Evolutionary conservation across 1,284 basidiomycete genomes (phyloP), one percentile per base, ranked within the genome.

Genomic region (Rhodotorula sp.): DNA sequence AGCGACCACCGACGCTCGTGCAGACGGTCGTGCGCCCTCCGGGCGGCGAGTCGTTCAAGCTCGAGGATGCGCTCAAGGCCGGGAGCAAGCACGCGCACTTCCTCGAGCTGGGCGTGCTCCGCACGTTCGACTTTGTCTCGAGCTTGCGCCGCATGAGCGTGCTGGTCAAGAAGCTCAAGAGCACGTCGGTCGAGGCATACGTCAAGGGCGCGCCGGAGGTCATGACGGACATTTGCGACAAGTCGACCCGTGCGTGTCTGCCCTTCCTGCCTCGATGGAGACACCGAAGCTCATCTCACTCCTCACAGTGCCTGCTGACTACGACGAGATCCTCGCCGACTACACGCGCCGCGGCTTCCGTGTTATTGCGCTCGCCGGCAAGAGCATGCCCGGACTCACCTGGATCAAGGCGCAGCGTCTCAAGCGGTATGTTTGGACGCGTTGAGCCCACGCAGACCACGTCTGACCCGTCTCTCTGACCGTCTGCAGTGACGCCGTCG

Each of bases 201-300:
- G 95, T 96, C 80, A 99, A 99, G 81, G 97, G 97, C 34, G 97
- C 97, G 1, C 97, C 97, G 0, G 97, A 99, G 81, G 92, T 97
- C 67, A 99, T 99, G 94, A 82, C 84, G 4, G 95, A 97, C 59
- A 98, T 99, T 70, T 98, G 95, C 80, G 90, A 93, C 69, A 89
- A 86, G 73, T 87, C 90, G 63, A 91, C 93, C 21, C 90, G 93
- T 95, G 78, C 78, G 92, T 85, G 8, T 7, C 25, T 4, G 12
- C 10, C 7, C 23, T 19, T 13, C 14, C 21, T 27, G n/a, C 44
- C 44, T 7, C 4, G 17, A 12, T 13, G 60, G 5, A 2, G n/a
- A 19, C 3, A 0, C n/a, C 44, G 50, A 1, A 4, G 23, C 19
- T 64, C 41, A 48, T 27, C 1, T 9, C 16, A 42, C 14, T 46